Conservation (phyloP, 2,329 filamentous ascomycete species). For the Emydomyces testavorans region DNA sequence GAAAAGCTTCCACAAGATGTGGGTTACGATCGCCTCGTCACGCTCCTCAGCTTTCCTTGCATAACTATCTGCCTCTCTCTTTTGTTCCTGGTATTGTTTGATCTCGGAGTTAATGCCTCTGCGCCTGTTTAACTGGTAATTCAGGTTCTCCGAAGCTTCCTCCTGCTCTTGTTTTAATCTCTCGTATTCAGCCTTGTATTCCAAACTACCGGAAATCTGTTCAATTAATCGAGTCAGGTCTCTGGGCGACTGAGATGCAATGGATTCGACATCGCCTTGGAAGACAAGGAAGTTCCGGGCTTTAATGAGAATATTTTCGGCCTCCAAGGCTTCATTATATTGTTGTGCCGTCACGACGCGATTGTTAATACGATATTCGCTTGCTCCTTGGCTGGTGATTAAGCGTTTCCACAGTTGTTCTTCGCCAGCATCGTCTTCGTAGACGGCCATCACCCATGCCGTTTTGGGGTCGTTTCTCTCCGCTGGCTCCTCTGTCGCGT, state of each 20-base stretch:
- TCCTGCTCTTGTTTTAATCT: constrained; percentile 75
- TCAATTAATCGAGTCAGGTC: constrained; percentile 90
- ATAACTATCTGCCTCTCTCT: constrained; percentile 87
- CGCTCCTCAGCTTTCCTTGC: constrained; percentile 81
- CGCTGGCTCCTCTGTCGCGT: constrained; percentile 52
- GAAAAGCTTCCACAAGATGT: constrained; percentile 93
- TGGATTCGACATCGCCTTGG: constrained; percentile 93
- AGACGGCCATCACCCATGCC: constrained; percentile 98
- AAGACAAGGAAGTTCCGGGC: constrained; percentile 97
- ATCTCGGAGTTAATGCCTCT: constrained; percentile 96
- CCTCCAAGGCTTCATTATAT: constrained; percentile 86
- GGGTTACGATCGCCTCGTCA: constrained; percentile 81
- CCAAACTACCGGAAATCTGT: constrained; percentile 91
- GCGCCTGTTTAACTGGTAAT: constrained; percentile 74
- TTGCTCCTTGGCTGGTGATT: constrained; percentile 77
- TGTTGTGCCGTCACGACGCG: constrained; percentile 74
- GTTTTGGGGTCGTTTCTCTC: constrained; percentile 67
- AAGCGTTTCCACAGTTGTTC: constrained; percentile 92
- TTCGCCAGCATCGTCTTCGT: constrained; percentile 91
- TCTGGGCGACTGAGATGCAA: constrained; percentile 86
- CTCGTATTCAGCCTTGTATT: constrained; percentile 92
- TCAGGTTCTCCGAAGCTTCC: constrained; percentile 76
- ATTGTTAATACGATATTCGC: constrained; percentile 96
- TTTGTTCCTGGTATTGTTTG: constrained; percentile 94
- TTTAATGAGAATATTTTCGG: constrained; percentile 95